Evolutionary conservation across 768 basidiomycete species (phyloP).

Genomic region (Russula dissimulans): DNA sequence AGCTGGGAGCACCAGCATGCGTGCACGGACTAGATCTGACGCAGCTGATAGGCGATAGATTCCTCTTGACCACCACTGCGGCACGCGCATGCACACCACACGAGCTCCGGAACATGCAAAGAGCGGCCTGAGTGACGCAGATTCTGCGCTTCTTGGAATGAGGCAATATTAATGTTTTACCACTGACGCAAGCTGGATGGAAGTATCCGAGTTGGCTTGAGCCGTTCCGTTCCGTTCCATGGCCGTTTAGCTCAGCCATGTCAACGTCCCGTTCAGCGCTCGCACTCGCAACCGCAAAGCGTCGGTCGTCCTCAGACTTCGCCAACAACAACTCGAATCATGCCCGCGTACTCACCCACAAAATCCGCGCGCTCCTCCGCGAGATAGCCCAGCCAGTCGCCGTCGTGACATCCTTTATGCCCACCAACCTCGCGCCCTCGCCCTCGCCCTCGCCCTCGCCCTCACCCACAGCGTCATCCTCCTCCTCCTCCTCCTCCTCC

Average conservation of each 20-base stretch:
- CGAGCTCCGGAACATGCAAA: no score
- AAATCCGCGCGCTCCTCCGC: constrained; percentile 52
- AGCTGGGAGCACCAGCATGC: no score
- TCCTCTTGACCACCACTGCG: no score
- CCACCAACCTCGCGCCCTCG: constrained; percentile 12
- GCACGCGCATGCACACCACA: no score
- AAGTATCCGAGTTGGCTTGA: no score
- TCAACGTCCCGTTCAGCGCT: not conserved
- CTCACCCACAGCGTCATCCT: not conserved
- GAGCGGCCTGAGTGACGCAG: no score
- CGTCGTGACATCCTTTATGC: constrained; percentile 67
- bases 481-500: not conserved
- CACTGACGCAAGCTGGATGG: no score
- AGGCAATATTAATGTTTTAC: no score
- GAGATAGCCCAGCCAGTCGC: constrained; percentile 80
- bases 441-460: not conserved
- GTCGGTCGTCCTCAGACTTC: not conserved
- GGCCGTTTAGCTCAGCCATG: no score
- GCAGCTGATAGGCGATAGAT: no score
- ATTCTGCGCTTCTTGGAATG: no score
- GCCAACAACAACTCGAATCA: not conserved
- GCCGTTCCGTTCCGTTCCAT: not conserved
- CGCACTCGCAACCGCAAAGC: not conserved
- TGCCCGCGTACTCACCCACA: constrained; percentile 2
- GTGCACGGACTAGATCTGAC: no score